These are phyloP conservation scores for Clavispora phyllophila DNA, from an alignment of 805 yeast species.

Conservation along the genomic window DNA sequence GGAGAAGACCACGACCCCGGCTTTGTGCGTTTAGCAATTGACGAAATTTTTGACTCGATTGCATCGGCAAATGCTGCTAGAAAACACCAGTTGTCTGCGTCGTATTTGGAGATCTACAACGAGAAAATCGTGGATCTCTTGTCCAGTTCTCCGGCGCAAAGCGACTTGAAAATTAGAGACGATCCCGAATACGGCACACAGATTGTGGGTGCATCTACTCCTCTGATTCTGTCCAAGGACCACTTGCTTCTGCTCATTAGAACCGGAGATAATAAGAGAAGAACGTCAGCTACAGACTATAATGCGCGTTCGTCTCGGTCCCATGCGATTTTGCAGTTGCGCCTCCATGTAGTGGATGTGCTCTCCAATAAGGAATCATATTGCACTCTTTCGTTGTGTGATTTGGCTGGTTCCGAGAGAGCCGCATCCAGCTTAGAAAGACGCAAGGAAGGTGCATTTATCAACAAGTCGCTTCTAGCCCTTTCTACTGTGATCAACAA, in stretches of 20 bases:
- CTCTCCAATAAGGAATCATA: constrained; percentile 34
- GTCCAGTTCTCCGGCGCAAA: constrained; percentile 30
- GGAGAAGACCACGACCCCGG: constrained; percentile 65
- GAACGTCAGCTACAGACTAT: constrained; percentile 85
- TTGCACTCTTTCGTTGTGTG: constrained; percentile 80
- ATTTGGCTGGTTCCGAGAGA: constrained; percentile 94
- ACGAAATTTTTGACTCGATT: constrained; percentile 50
- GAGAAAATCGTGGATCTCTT: constrained; percentile 71
- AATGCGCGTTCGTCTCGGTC: constrained; percentile 85
- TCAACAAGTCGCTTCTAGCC: constrained; percentile 86
- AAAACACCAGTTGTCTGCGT: constrained; percentile 48
- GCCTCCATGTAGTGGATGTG: constrained; percentile 44
- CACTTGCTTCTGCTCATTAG: constrained; percentile 59
- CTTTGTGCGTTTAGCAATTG: constrained; percentile 62
- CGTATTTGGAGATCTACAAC: constrained; percentile 83
- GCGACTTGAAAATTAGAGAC: constrained; percentile 75
- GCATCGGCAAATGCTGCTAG: constrained; percentile 21
- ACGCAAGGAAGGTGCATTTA: constrained; percentile 88
- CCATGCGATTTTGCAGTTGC: constrained; percentile 80
- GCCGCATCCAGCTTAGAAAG: constrained; percentile 67
- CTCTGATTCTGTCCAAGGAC: constrained; percentile 47
- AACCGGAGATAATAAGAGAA: constrained; percentile 68
- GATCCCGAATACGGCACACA: constrained; percentile 66
- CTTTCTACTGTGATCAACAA: constrained; percentile 89
- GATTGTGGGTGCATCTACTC: constrained; percentile 69